A percentile compares a stretch with the other conserved stretches of the same genome.
phyloP scores from a whole-genome alignment of 495 filamentous ascomycete species.

The Immersiella caudata region DNA sequence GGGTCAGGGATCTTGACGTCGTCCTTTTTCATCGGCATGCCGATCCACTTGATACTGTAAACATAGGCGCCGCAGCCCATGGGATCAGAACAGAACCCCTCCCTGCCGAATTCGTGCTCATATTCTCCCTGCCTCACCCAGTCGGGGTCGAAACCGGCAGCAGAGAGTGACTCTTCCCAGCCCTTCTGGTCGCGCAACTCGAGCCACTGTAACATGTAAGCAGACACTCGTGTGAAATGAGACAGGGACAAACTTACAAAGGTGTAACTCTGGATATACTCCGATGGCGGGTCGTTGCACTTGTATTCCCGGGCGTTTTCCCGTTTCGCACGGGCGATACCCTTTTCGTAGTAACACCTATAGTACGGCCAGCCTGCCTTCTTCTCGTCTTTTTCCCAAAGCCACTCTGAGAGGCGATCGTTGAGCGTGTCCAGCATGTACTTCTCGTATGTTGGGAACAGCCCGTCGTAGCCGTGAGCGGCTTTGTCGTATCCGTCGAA shows the following conservation, averaged over 20 bases:
- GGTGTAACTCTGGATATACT: conserved; percentile 5
- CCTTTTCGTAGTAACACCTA: conserved; percentile 10
- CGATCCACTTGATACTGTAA: not conserved
- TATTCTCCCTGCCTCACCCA: conserved; percentile 11
- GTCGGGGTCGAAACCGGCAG: conserved; percentile 15
- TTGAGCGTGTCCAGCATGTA: conserved; percentile 18
- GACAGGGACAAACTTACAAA: not conserved
- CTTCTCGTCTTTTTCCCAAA: conserved; percentile 8
- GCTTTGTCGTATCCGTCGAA: conserved; percentile 21
- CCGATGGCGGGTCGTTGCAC: conserved; percentile 6
- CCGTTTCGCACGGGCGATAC: not conserved
- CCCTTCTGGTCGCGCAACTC: conserved; percentile 10
- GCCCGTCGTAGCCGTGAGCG: conserved; percentile 9
- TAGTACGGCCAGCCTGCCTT: conserved; percentile 15
- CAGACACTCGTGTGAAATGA: not conserved
- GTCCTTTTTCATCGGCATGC: conserved; percentile 3
- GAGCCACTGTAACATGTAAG: conserved; percentile 11
- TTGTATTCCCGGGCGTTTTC: not conserved
- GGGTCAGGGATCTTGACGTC: conserved; percentile 17
- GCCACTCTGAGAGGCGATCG: not conserved
- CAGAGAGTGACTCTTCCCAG: conserved; percentile 16
- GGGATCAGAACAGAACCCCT: not conserved
- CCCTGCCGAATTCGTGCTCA: not conserved
- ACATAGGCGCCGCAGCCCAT: no score
- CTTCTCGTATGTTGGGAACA: conserved; percentile 19